Conservation (phyloP, 2,329 filamentous ascomycete species). For the Penicillium sp. region DNA sequence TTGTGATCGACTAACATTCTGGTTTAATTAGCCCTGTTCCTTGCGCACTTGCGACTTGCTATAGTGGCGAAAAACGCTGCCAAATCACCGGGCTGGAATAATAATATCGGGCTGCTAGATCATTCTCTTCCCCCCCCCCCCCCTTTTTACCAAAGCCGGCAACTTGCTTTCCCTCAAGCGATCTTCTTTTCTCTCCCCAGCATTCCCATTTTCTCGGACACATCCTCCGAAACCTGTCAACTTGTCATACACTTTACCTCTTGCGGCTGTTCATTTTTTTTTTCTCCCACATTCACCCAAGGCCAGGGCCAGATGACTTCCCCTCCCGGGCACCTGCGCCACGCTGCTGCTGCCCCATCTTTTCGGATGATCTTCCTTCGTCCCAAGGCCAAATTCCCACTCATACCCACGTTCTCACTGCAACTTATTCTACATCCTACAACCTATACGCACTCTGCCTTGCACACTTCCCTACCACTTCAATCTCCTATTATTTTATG, state of each 20-base stretch:
- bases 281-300: neutral
- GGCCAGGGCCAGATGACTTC: conserved; percentile 7
- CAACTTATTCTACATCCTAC: neutral
- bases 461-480: neutral
- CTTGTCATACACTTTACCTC: neutral
- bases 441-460: neutral
- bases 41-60: conserved; percentile 14
- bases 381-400: conserved; percentile 12
- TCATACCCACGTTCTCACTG: conserved; percentile 11
- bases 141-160: conserved; percentile 7
- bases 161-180: neutral
- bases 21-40: conserved; percentile 20
- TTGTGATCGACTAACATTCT: conserved; percentile 17
- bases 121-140: conserved; percentile 4
- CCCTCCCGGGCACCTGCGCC: conserved; percentile 11
- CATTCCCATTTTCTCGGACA: neutral
- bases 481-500: neutral
- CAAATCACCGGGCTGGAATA: conserved; percentile 18
- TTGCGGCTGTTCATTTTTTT: neutral
- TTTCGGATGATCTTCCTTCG: conserved; percentile 17
- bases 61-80: conserved; percentile 22
- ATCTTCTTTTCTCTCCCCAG: neutral
- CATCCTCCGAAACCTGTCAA: neutral
- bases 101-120: conserved; percentile 13
- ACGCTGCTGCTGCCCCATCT: conserved; percentile 15